A percentile compares a stretch with the other conserved stretches of the same genome.
phyloP scores from a whole-genome alignment of 495 filamentous ascomycete genomes.

The Chaetomidium leptoderma region DNA sequence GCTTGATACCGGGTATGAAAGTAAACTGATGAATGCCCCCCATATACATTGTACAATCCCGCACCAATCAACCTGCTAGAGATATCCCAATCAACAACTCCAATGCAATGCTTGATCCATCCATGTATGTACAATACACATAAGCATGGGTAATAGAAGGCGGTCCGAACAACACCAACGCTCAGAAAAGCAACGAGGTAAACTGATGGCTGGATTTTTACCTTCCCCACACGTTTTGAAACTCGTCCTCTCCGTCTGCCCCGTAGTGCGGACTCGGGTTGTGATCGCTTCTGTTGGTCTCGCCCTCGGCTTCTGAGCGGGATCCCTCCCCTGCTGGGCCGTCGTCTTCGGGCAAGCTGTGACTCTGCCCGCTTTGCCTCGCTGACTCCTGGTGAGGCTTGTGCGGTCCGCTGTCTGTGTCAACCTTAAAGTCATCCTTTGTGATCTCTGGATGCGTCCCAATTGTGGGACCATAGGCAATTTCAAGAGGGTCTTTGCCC shows the following conservation, averaged over 20 bases:
- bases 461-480: conserved; percentile 31
- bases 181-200: background rate
- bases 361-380: conserved; percentile 3
- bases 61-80: too few species aligned
- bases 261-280: conserved; percentile 18
- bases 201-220: conserved; percentile 7
- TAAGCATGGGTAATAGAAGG: conserved; percentile 10
- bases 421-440: conserved; percentile 32
- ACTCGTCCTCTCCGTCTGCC: conserved; percentile 29
- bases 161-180: background rate
- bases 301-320: conserved; percentile 8
- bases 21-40: too few species aligned
- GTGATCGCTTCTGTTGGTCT: background rate
- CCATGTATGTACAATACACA: background rate
- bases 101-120: conserved; percentile 8
- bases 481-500: conserved; percentile 33
- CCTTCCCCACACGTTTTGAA: conserved; percentile 33
- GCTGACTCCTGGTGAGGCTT: conserved; percentile 20
- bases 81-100: background rate
- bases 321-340: conserved; percentile 16
- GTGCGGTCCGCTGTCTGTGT: conserved; percentile 22
- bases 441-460: conserved; percentile 28
- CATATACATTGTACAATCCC: too few species aligned
- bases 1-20: too few species aligned
- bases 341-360: conserved; percentile 4